Evolutionary conservation across 2,329 filamentous ascomycete genomes (phyloP).

Genomic region (Hypoxylon sp.): DNA sequence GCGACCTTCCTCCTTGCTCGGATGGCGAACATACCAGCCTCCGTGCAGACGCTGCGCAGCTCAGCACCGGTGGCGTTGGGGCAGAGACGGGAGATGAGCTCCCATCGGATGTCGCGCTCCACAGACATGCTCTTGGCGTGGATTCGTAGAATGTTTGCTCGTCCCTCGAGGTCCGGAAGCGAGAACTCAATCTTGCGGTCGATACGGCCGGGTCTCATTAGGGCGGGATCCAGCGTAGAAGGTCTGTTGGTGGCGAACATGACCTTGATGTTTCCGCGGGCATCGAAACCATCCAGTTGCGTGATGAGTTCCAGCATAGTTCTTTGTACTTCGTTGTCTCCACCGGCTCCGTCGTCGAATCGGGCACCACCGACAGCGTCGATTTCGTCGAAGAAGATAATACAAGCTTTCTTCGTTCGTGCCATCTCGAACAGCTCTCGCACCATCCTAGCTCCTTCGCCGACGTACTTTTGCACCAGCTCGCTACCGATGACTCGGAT

Average conservation of each 20-base stretch:
- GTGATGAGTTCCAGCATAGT: constrained; percentile 99
- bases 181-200: constrained; percentile 99
- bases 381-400: constrained; percentile 99
- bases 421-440: constrained; percentile 99
- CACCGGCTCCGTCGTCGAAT: constrained; percentile 96
- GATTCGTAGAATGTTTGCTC: constrained; percentile 97
- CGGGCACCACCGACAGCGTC: constrained; percentile 95
- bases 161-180: constrained; percentile 94
- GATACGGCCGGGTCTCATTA: constrained; percentile 97
- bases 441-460: constrained; percentile 98
- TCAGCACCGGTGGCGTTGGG: constrained; percentile 98
- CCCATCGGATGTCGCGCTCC: constrained; percentile 98
- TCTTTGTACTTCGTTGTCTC: constrained; percentile 97
- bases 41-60: constrained; percentile 94
- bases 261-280: constrained; percentile 98
- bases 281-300: constrained; percentile 96
- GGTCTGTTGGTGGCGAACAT: constrained; percentile 99
- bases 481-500: constrained; percentile 99
- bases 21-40: constrained; percentile 99
- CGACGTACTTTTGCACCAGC: constrained; percentile 98
- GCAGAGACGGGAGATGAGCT: constrained; percentile 96
- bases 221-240: constrained; percentile 93
- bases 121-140: constrained; percentile 99
- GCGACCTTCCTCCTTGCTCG: constrained; percentile 95
- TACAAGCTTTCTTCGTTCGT: constrained; percentile 98